Conservation (phyloP, 2,329 filamentous ascomycete species). For the Trichoderma harzianum region DNA sequence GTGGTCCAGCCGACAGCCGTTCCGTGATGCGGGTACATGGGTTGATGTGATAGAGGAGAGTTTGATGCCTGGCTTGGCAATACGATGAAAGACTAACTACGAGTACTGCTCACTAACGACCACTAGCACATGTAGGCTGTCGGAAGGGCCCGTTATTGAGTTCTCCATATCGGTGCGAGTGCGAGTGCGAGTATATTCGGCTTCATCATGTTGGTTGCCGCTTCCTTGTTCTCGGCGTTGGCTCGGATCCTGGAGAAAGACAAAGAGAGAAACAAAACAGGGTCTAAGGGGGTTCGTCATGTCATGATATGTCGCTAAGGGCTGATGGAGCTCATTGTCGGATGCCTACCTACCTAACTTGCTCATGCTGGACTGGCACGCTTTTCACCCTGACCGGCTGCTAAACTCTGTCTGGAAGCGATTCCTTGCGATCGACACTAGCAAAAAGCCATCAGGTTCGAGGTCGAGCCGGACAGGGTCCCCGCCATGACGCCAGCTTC, state of each 20-base stretch:
- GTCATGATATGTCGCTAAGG: not conserved
- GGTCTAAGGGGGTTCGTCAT: not conserved
- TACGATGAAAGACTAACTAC: not conserved
- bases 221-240: not conserved
- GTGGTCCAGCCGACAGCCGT: slow-evolving; percentile 8
- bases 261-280: not conserved
- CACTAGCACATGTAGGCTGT: not conserved
- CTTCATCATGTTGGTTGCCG: not conserved
- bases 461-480: not conserved
- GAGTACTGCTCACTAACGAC: not conserved
- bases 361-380: not conserved
- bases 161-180: not conserved
- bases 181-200: not conserved
- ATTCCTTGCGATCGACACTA: slow-evolving; percentile 2
- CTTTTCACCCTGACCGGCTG: not conserved
- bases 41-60: not conserved
- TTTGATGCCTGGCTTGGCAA: not conserved
- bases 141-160: not conserved
- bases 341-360: not conserved
- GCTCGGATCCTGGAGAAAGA: not conserved
- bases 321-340: not conserved
- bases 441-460: not conserved
- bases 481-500: slow-evolving; percentile 13
- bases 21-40: not conserved
- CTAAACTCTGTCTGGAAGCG: not conserved